A percentile compares a stretch with the other conserved stretches of the same genome.
Conservation (phyloP, 352 stramenopile species). For the Globisporangium paddicum region DNA sequence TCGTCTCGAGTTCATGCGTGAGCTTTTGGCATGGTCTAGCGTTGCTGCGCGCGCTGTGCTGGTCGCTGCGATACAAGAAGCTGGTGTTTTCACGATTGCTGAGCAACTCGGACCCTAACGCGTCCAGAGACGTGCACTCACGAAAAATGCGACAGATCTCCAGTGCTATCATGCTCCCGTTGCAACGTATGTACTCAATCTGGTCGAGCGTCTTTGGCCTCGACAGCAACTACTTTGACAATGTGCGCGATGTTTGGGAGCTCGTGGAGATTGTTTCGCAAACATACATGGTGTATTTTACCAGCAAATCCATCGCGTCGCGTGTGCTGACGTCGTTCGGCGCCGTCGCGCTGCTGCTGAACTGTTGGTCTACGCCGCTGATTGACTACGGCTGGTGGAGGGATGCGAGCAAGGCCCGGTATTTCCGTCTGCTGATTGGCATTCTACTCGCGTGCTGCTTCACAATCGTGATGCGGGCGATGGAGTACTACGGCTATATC, state of each 20-base stretch:
- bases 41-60: neutral
- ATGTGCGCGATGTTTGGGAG: neutral
- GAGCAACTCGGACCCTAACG: neutral
- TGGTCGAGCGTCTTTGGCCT: constrained; percentile 1
- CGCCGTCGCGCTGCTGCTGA: neutral
- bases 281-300: constrained; percentile 1
- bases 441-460: constrained; percentile 4
- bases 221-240: neutral
- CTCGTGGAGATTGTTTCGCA: constrained; percentile 1
- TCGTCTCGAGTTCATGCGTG: neutral
- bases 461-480: neutral
- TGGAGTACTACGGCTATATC: constrained; percentile 1
- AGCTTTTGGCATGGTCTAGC: neutral
- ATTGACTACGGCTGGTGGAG: neutral
- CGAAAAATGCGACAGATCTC: neutral
- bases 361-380: constrained; percentile 3
- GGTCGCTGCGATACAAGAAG: neutral
- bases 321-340: neutral
- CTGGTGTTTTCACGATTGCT: neutral
- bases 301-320: neutral
- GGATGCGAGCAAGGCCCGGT: neutral
- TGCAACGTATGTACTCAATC: neutral
- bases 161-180: neutral
- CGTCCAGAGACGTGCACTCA: neutral
- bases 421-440: neutral